A percentile compares a stretch with the other conserved stretches of the same genome.
Conservation (phyloP, 2,329 filamentous ascomycete genomes). For the Cladosporium sphaerospermum region DNA sequence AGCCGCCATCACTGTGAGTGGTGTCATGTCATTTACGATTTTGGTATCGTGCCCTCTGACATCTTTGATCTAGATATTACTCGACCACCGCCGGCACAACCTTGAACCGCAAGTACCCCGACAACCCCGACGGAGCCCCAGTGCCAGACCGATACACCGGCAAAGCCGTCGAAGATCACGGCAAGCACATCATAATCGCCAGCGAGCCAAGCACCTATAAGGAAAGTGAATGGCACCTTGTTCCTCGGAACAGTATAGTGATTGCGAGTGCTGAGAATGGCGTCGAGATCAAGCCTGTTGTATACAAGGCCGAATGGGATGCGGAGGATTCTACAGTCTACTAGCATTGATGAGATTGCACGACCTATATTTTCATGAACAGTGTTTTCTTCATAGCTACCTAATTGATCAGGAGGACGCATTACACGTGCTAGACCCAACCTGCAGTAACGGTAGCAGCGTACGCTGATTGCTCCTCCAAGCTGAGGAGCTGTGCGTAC, state of each 20-base stretch:
- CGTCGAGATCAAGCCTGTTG: conserved; percentile 33
- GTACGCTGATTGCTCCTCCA: too few species aligned
- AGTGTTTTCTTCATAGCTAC: too few species aligned
- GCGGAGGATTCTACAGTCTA: conserved; percentile 29
- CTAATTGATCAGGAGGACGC: too few species aligned
- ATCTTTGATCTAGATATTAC: background rate
- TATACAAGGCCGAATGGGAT: conserved; percentile 36
- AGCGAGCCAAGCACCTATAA: conserved; percentile 51
- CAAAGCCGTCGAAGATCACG: conserved; percentile 35
- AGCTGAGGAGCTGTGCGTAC: too few species aligned
- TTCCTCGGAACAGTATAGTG: conserved; percentile 43
- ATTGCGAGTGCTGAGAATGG: conserved; percentile 35
- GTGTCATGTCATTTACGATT: background rate
- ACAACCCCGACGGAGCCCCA: conserved; percentile 38
- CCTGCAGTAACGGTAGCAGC: too few species aligned
- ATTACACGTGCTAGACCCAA: too few species aligned
- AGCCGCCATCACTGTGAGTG: conserved; percentile 41
- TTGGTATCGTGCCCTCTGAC: background rate
- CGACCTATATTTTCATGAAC: too few species aligned
- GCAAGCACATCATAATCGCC: conserved; percentile 48
- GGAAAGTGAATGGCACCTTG: conserved; percentile 46
- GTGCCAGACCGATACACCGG: conserved; percentile 30
- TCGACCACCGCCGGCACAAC: conserved; percentile 44
- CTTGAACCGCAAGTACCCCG: conserved; percentile 48
- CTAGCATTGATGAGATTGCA: background rate